These are phyloP conservation scores for Apiospora arundinis DNA, from an alignment of 2,329 filamentous ascomycete genomes.

Conservation along the genomic window DNA sequence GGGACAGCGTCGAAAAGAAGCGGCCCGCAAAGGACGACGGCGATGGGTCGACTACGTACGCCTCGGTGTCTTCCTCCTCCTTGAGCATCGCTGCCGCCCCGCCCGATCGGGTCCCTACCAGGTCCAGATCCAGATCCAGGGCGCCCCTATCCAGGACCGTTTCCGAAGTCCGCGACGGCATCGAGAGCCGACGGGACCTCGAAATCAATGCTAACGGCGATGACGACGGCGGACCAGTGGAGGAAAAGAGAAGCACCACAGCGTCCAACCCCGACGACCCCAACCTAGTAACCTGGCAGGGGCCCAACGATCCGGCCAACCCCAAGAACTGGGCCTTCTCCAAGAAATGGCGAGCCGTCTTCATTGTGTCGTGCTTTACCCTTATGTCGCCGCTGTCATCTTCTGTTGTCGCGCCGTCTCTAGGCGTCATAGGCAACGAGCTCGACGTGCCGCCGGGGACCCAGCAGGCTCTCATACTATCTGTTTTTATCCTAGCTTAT, in stretches of 20 bases:
- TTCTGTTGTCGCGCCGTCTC: constrained; percentile 60
- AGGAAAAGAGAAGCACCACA: constrained; percentile 32
- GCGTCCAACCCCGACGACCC: constrained; percentile 42
- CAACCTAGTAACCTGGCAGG: constrained; percentile 56
- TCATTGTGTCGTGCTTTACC: constrained; percentile 63
- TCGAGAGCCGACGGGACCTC: constrained; percentile 44
- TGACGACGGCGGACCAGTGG: constrained; percentile 39
- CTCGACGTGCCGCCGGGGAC: constrained; percentile 56
- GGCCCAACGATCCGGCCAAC: constrained; percentile 57
- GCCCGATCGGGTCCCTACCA: neutral
- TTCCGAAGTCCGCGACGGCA: constrained; percentile 48
- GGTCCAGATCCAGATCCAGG: constrained; percentile 20
- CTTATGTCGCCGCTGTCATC: constrained; percentile 67
- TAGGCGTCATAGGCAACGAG: constrained; percentile 59
- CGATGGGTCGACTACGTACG: neutral
- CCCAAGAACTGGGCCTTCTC: constrained; percentile 61
- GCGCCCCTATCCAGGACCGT: constrained; percentile 40
- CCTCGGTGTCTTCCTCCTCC: neutral
- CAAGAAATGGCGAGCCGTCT: constrained; percentile 63
- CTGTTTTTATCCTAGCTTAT: constrained; percentile 61
- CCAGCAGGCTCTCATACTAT: constrained; percentile 49
- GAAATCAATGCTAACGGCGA: constrained; percentile 43
- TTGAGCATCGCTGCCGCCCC: neutral
- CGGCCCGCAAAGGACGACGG: neutral
- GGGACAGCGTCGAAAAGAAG: neutral